Evolutionary conservation across 148 eudicot species (phyloP), one percentile per base, ranked within the genome.

Genomic region (Persicaria tinctoria): DNA sequence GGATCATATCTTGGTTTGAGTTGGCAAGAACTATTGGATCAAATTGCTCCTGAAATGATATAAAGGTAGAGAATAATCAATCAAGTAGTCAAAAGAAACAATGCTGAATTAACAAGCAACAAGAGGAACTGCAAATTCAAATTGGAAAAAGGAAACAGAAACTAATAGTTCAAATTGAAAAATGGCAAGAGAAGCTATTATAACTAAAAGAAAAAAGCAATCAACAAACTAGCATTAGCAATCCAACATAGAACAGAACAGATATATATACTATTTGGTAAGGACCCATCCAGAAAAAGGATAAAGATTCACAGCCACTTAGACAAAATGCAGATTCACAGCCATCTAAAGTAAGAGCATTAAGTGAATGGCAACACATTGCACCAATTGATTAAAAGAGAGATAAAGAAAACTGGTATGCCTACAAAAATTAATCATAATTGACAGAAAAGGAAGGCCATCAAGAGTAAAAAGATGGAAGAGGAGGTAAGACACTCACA

Each of bases 1-100:
- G 96, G 63, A 94, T 91, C 76, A 91, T 86, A 84, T 94, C 96
- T 80, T 81, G 80, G 74, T 74, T 81, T 5, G 85, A 53, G 81
- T 84, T 83, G 77, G 86, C 90, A 47, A 75, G 75, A 46, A 63
- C 20, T 76, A 94, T 86, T 4, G 97, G 97, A 83, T 87, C 90
- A 81, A 94, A 94, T 68, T 83, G 89, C 76, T 94, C 96, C 98
- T 66, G 70, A 44, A n/a, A 14, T 17, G 18, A 41, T 12, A 66
- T 32, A 32, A 66, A 13, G 44, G 12, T 8, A 66, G 48, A 41
- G 47, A 12, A 20, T 12, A 32, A 66, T 6, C 48, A 66, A 47
- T 44, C 48, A 66, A 66, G 23, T 18, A 66, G 70, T 44, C 48
- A 66, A 13, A 11, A 12, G 18, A 41, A 66, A 32, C 45, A 38